Evolutionary conservation across 768 basidiomycete species (phyloP), one percentile per base, ranked within the genome.

Genomic region (Favolaschia claudopus): DNA sequence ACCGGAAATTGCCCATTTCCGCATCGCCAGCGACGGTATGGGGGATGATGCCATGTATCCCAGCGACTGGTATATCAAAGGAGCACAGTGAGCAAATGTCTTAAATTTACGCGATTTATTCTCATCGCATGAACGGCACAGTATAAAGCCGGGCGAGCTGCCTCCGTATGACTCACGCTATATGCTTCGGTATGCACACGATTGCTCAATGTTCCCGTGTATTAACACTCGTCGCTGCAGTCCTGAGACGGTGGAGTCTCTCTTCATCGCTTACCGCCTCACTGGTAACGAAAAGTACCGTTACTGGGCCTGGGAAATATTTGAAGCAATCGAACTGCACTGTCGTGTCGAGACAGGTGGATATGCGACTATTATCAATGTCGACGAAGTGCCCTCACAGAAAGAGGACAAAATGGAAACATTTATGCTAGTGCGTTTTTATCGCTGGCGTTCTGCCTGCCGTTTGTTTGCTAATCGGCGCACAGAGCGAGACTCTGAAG

Each of bases 341-440:
- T 95, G 93, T 67, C 80, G 82, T 44, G 77, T 95, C 20, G 76
- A 81, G n/a, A 81, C 79, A 0, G 96, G 95, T 19, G 96, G 95
- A 9, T 98, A 91, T 68, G 91, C 92, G 17, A 86, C 86, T 32
- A 81, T 98, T 42, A 73, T 89, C 56, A 93, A 97, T 68, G 96
- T 98, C 10, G 93, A 96, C 72, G 81, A 85, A 59, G 77, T 88
- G 10, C 88, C 89, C 0, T 85, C 79, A 2, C 76, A 78, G 68
- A 78, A 84, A 55, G 89, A 93, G 62, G 94, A 98, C 74, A 89
- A 91, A 72, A 96, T 97, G 95, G 95, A 98, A 76, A 95, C 95
- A 13, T 97, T 96, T 77, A 85, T 95, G 74, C 80, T 97, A 81
- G 92, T 92, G 56, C 22, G 9, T 31, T 64, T 34, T 20, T 55